Percentiles rank a stretch among this genome's conserved stretches.
Evolutionary conservation across 371 early-diverging fungal genomes (phyloP).

Genomic region (Cladochytrium tenue): DNA sequence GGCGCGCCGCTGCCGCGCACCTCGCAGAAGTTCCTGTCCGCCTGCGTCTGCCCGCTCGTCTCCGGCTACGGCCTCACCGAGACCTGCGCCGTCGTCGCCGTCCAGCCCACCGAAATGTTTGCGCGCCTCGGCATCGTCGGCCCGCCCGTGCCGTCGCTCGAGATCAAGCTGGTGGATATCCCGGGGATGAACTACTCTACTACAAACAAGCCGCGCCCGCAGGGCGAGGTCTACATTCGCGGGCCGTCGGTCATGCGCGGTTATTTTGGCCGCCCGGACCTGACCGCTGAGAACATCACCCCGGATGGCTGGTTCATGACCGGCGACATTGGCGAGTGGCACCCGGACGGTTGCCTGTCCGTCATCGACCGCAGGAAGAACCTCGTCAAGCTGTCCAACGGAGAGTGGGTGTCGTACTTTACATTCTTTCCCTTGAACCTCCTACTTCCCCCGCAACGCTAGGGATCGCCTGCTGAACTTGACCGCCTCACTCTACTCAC

Average conservation of each 20-base stretch:
- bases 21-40: slow-evolving; percentile 83
- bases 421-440: background rate
- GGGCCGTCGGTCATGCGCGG: slow-evolving; percentile 75
- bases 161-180: slow-evolving; percentile 88
- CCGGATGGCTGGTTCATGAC: slow-evolving; percentile 92
- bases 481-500: too few relatives aligned
- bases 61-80: slow-evolving; percentile 78
- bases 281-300: slow-evolving; percentile 52
- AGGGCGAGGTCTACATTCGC: slow-evolving; percentile 88
- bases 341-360: slow-evolving; percentile 66
- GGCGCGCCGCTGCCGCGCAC: slow-evolving; percentile 90
- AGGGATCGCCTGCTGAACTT: too few relatives aligned
- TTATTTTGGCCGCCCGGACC: slow-evolving; percentile 73
- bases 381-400: slow-evolving; percentile 78
- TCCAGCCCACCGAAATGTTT: slow-evolving; percentile 32
- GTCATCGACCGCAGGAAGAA: slow-evolving; percentile 89
- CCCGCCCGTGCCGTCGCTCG: slow-evolving; percentile 74
- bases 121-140: slow-evolving; percentile 60
- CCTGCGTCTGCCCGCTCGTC: slow-evolving; percentile 81
- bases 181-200: slow-evolving; percentile 75
- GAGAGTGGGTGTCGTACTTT: slow-evolving; percentile 61
- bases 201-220: slow-evolving; percentile 66
- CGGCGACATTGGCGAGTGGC: slow-evolving; percentile 90
- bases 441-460: too few relatives aligned
- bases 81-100: slow-evolving; percentile 27